Conservation (phyloP, 768 basidiomycete genomes). For the Dendrothele bispora region DNA sequence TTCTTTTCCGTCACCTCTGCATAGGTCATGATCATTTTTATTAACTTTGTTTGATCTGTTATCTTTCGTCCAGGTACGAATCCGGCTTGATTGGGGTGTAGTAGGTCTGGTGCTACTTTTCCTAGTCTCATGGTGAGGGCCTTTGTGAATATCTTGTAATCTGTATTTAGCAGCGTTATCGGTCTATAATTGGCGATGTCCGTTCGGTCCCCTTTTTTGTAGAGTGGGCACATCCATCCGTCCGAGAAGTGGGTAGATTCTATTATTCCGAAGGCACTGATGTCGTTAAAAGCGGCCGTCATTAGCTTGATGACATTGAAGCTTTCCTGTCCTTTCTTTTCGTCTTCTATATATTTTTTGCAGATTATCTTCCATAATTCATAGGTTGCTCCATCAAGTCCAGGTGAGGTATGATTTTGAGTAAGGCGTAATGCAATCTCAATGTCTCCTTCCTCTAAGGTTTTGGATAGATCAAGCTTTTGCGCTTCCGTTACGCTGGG, state of each 20-base stretch:
- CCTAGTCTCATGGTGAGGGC: constrained; percentile 11
- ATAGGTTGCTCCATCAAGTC: constrained; percentile 13
- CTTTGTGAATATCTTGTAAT: constrained; percentile 32
- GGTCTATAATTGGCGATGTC: constrained; percentile 20
- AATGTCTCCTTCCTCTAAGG: too few species aligned
- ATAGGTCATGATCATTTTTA: constrained; percentile 7
- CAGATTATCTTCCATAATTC: constrained; percentile 10
- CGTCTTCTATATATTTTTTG: neutral
- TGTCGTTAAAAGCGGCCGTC: constrained; percentile 10
- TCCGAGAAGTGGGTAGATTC: constrained; percentile 1
- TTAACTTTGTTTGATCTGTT: constrained; percentile 15
- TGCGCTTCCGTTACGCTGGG: too few species aligned
- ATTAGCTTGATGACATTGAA: constrained; percentile 4
- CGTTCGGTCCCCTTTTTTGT: constrained; percentile 18
- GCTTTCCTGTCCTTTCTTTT: neutral
- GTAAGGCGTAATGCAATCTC: too few species aligned
- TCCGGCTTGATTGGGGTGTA: constrained; percentile 22
- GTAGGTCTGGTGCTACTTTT: neutral
- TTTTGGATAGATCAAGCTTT: too few species aligned
- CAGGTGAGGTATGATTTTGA: too few species aligned
- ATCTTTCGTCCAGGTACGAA: constrained; percentile 19
- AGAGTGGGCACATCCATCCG: constrained; percentile 23
- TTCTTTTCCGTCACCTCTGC: constrained; percentile 9
- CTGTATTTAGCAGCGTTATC: constrained; percentile 22
- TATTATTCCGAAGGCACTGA: constrained; percentile 9